Evolutionary conservation across 306 rosid genomes (phyloP), one percentile per base, ranked within the genome.

Genomic region (Prunus campanulata): DNA sequence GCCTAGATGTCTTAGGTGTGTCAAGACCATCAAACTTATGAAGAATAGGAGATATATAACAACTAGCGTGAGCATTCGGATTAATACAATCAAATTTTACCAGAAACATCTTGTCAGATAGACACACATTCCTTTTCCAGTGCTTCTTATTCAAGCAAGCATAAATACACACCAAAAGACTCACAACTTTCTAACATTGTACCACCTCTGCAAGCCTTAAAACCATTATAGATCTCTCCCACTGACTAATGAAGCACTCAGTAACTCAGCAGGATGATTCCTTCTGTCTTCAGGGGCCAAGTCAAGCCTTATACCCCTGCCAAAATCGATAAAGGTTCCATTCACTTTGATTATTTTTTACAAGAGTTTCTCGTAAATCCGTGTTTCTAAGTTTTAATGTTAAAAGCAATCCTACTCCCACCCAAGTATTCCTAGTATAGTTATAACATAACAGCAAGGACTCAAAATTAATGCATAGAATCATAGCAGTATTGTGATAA

Each of bases 261-360:
- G 50, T 15, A 46, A 22, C 42, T 44, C 35, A 72, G 51, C 78
- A 11, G 6, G 73, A 68, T 30, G 48, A 68, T 70, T 52, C 18
- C 49, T 73, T 64, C 71, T 44, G 25, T 64, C 70, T 51, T 30
- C 71, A 73, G 71, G 77, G 77, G 74, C 80, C 84, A 77, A 80
- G 39, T 62, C 49, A 47, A 68, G 71, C 74, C 52, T 77, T 70
- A 79, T 11, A 71, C 79, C 78, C 78, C 83, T 83, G 80, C 75
- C 50, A 73, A 79, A 83, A 79, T 61, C 56, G 49, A 84, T 73
- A 77, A 67, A 76, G 66, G 52, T 72, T 56, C 42, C 80, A 77
- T 2, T 48, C 30, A 77, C 54, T 39, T 27, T 56, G 24, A 24
- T 61, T 11, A 59, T 7, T 0, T 9, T 49, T 24, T 39, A 30